Conservation (phyloP, 148 eudicot genomes). For the Camellia japonica region DNA sequence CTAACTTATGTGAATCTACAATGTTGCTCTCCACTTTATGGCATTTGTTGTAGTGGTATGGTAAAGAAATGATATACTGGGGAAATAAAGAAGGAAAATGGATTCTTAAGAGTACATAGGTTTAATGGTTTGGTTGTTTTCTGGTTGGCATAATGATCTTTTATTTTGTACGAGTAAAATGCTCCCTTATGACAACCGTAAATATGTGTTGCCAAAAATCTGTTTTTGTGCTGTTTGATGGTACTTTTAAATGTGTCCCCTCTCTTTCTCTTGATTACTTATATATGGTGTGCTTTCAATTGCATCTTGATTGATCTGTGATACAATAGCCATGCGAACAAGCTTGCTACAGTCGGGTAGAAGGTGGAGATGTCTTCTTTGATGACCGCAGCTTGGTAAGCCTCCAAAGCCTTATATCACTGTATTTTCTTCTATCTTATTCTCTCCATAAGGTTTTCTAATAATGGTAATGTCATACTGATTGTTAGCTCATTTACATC, state of each 20-base stretch:
- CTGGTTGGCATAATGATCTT: neutral
- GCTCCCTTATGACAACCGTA: neutral
- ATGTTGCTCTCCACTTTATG: neutral
- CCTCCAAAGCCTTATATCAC: neutral
- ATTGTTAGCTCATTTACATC: neutral
- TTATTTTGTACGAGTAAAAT: constrained; percentile 4
- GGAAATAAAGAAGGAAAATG: constrained; percentile 1
- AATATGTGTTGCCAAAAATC: neutral
- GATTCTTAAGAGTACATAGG: neutral
- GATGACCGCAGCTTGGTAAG: constrained; percentile 94
- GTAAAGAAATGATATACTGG: neutral
- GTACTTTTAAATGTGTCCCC: constrained; percentile 20
- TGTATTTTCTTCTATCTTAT: constrained; percentile 1
- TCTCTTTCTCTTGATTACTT: constrained; percentile 12
- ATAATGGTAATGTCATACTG: neutral
- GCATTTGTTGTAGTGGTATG: neutral
- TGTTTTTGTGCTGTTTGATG: constrained; percentile 14
- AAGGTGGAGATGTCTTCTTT: constrained; percentile 90
- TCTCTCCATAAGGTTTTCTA: neutral
- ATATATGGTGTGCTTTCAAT: constrained; percentile 30
- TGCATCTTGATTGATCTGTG: constrained; percentile 38
- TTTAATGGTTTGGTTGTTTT: constrained; percentile 4
- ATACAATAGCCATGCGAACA: constrained; percentile 81
- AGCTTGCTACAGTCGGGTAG: constrained; percentile 94
- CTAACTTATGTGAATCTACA: neutral